Percentiles rank a stretch among this genome's conserved stretches.
Conservation (phyloP, 345 rosid genomes). For the Sonneratia caseolaris region DNA sequence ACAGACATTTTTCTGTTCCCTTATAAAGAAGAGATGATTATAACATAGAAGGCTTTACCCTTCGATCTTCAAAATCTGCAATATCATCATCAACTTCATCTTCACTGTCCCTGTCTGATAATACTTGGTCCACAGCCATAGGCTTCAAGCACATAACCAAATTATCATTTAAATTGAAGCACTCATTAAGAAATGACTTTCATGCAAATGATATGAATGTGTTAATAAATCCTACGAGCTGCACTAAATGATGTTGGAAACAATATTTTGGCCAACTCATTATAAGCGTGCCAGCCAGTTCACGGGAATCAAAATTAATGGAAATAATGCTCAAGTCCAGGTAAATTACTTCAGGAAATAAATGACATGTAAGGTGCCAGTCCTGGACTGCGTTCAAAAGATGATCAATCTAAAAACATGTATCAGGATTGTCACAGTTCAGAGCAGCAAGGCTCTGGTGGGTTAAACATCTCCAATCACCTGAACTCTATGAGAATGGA, state of each 20-base stretch:
- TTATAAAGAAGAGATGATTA: constrained; percentile 1
- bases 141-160: constrained; percentile 42
- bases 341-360: neutral
- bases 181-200: too few relatives aligned
- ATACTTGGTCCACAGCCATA: constrained; percentile 63
- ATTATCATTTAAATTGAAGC: too few relatives aligned
- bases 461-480: constrained; percentile 26
- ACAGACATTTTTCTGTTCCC: neutral
- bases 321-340: neutral
- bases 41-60: constrained; percentile 43
- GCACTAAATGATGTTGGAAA: neutral
- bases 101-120: constrained; percentile 76
- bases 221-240: too few relatives aligned
- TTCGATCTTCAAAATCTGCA: constrained; percentile 70
- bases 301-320: neutral
- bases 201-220: too few relatives aligned
- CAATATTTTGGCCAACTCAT: neutral
- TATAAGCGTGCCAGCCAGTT: neutral
- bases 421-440: neutral
- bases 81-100: constrained; percentile 72
- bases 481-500: constrained; percentile 95
- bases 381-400: neutral
- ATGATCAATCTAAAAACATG: neutral
- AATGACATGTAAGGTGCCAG: neutral
- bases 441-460: constrained; percentile 1